These are phyloP conservation scores for Ophiostoma populinum DNA, from an alignment of 2,329 filamentous ascomycete species.

Conservation along the genomic window DNA sequence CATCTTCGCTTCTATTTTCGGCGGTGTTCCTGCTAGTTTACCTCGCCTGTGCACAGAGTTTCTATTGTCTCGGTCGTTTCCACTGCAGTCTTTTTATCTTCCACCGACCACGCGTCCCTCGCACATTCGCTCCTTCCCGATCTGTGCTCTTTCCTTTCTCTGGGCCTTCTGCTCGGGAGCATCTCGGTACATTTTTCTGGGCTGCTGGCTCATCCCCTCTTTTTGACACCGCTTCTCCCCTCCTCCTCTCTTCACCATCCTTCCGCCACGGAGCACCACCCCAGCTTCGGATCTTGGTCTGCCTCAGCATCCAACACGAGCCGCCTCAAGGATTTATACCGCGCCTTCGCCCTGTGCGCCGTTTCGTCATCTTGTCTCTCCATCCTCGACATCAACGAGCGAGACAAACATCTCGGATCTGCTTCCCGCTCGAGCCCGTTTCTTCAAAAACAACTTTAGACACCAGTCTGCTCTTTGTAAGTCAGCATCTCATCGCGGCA, in stretches of 20 bases:
- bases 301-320: no score
- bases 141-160: constrained; percentile 4
- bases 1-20: neutral
- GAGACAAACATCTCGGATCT: no score
- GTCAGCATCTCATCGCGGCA: no score
- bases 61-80: neutral
- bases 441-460: no score
- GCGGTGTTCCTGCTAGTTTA: neutral
- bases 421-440: no score
- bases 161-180: constrained; percentile 2
- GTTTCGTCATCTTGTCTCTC: neutral
- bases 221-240: neutral
- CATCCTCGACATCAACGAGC: no score
- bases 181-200: constrained; percentile 4
- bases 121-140: constrained; percentile 5
- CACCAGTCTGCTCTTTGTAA: no score
- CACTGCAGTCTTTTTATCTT: neutral
- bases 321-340: no score
- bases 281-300: no score
- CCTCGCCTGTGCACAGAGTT: neutral
- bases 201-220: neutral
- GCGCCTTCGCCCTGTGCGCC: no score
- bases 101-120: neutral
- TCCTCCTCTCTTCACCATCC: neutral
- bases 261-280: no score